Evolutionary conservation across 2,329 filamentous ascomycete genomes (phyloP).

Genomic region (Diplodia scrobiculata): DNA sequence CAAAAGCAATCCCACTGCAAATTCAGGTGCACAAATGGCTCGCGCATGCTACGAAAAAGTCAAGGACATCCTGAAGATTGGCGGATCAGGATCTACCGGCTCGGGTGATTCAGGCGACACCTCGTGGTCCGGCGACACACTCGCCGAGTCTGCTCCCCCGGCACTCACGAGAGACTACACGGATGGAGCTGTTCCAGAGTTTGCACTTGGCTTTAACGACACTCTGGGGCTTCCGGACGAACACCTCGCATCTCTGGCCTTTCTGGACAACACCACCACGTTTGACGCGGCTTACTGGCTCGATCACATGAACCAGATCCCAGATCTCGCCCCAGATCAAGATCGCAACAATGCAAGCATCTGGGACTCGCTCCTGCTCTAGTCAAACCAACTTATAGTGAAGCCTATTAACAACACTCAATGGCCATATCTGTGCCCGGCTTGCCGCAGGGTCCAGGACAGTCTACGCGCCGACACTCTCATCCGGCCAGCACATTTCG

Average conservation of each 20-base stretch:
- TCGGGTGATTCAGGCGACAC: neutral
- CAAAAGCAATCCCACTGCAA: conserved; percentile 3
- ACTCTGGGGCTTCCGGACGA: neutral
- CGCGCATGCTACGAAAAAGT: conserved; percentile 5
- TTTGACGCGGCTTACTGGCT: conserved; percentile 13
- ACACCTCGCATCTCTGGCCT: neutral
- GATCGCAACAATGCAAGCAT: conserved; percentile 2
- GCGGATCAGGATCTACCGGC: conserved; percentile 3
- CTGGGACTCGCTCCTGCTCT: conserved; percentile 5
- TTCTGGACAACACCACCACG: neutral
- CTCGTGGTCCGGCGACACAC: neutral
- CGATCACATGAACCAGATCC: conserved; percentile 2
- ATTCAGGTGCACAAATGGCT: neutral
- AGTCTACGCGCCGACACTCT: neutral
- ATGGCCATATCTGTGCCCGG: neutral
- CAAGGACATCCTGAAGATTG: neutral
- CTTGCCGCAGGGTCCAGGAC: neutral
- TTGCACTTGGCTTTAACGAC: neutral
- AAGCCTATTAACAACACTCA: neutral
- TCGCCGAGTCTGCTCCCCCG: neutral
- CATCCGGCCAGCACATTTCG: neutral
- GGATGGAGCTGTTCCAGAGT: neutral
- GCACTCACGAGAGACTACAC: neutral
- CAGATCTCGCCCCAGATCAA: conserved; percentile 3
- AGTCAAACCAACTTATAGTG: neutral